Percentiles rank a stretch among this genome's conserved stretches.
Conservation (phyloP, 805 yeast species). For the Barnettozyma wickerhamii region DNA sequence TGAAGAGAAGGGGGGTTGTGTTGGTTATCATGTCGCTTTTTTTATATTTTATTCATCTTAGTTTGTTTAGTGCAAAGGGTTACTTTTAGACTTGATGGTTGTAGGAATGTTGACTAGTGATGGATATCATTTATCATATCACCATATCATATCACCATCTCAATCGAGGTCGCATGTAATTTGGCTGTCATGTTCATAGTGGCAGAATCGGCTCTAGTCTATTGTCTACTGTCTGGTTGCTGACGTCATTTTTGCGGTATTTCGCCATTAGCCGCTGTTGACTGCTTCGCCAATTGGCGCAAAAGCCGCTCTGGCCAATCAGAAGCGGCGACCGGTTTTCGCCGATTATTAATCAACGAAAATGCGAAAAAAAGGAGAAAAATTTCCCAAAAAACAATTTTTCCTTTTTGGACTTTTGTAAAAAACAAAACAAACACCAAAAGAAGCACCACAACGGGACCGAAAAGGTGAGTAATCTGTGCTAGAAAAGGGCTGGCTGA, state of each 20-base stretch:
- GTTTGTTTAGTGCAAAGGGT: not conserved
- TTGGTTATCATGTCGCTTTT: not conserved
- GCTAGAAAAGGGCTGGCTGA: not conserved
- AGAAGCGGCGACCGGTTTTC: not conserved
- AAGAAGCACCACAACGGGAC: conserved; percentile 2
- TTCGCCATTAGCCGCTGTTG: too few relatives aligned
- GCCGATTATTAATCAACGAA: not conserved
- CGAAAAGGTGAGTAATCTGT: not conserved
- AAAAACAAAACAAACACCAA: not conserved
- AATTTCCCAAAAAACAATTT: conserved; percentile 8
- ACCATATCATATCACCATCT: too few relatives aligned
- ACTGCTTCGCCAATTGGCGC: not conserved
- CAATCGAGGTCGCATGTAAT: too few relatives aligned
- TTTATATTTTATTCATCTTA: not conserved
- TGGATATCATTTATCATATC: not conserved
- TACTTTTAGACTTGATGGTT: not conserved
- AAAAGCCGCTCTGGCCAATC: not conserved
- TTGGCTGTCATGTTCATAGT: too few relatives aligned
- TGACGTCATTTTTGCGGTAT: too few relatives aligned
- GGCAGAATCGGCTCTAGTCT: too few relatives aligned
- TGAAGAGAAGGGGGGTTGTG: not conserved
- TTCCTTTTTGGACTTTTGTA: conserved; percentile 8
- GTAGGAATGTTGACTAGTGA: too few relatives aligned
- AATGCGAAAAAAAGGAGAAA: conserved; percentile 1
- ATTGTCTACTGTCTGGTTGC: too few relatives aligned